Evolutionary conservation across 306 rosid genomes (phyloP).

Genomic region (Cajanus cajan): DNA sequence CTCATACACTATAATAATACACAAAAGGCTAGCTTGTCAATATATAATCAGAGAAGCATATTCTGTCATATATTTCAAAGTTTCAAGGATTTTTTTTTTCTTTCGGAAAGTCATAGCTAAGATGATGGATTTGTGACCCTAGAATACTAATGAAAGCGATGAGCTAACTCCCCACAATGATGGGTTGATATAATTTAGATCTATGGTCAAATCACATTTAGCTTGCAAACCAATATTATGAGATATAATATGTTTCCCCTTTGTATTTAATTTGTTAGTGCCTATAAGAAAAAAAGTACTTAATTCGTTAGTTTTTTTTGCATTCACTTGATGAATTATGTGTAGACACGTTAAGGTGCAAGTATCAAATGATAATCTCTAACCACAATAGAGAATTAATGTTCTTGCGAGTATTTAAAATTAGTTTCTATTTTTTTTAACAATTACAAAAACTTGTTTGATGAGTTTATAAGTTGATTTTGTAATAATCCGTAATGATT

Average conservation of each 20-base stretch:
- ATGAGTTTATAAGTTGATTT: too few species aligned
- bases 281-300: too few species aligned
- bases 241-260: not conserved
- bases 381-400: too few species aligned
- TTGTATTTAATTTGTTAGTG: not conserved
- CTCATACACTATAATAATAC: too few species aligned
- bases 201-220: not conserved
- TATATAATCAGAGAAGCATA: not conserved
- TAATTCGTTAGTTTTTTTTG: too few species aligned
- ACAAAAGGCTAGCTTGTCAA: not conserved
- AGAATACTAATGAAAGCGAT: constrained; percentile 7
- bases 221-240: not conserved
- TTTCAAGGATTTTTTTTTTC: not conserved
- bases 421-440: too few species aligned
- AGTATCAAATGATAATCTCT: too few species aligned
- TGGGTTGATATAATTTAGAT: constrained; percentile 8
- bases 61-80: not conserved
- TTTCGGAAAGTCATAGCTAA: not conserved
- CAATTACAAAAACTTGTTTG: too few species aligned
- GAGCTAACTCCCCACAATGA: constrained; percentile 24
- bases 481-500: too few species aligned
- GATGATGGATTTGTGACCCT: not conserved
- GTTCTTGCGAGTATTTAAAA: too few species aligned
- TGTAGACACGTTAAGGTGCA: too few species aligned
- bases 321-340: too few species aligned